Percentiles rank a stretch among this genome's conserved stretches.
Conservation (phyloP, 352 stramenopile species). For the Thalassiosira ordinaria region DNA sequence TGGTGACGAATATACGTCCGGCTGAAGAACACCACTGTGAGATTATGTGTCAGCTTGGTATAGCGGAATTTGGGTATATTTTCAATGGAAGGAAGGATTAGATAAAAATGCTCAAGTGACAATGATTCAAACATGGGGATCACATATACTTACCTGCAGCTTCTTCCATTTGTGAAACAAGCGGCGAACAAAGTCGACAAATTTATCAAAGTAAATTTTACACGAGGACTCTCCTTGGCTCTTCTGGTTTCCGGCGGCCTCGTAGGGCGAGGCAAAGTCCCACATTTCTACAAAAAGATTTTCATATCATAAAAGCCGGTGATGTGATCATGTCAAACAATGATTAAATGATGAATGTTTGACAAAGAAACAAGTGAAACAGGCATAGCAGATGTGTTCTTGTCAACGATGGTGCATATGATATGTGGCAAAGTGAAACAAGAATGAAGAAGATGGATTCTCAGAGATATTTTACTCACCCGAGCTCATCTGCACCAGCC, state of each 20-base stretch:
- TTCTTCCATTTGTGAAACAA: slow-evolving; percentile 86
- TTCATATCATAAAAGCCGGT: no score
- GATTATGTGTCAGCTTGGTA: slow-evolving; percentile 79
- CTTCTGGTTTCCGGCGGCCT: slow-evolving; percentile 49
- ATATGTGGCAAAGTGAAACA: no score
- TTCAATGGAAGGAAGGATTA: slow-evolving; percentile 11
- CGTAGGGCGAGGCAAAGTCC: slow-evolving; percentile 81
- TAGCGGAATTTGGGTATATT: no score
- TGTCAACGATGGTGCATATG: no score
- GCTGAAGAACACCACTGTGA: slow-evolving; percentile 85
- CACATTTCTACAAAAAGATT: no score
- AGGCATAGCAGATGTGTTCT: no score
- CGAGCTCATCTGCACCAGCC: slow-evolving; percentile 95
- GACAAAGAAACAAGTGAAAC: no score
- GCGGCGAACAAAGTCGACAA: slow-evolving; percentile 73
- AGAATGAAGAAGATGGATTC: no score
- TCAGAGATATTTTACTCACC: no score
- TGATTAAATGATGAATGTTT: no score
- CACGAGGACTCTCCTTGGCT: slow-evolving; percentile 66
- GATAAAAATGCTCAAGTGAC: slow-evolving; percentile 3
- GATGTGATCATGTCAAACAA: no score
- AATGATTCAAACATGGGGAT: slow-evolving; percentile 6
- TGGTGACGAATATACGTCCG: slow-evolving; percentile 70
- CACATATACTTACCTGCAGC: slow-evolving; percentile 62
- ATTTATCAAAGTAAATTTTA: slow-evolving; percentile 86